Base-by-base conservation (phyloP, 768 basidiomycete genomes). In the Psilocybe azurescens region DNA sequence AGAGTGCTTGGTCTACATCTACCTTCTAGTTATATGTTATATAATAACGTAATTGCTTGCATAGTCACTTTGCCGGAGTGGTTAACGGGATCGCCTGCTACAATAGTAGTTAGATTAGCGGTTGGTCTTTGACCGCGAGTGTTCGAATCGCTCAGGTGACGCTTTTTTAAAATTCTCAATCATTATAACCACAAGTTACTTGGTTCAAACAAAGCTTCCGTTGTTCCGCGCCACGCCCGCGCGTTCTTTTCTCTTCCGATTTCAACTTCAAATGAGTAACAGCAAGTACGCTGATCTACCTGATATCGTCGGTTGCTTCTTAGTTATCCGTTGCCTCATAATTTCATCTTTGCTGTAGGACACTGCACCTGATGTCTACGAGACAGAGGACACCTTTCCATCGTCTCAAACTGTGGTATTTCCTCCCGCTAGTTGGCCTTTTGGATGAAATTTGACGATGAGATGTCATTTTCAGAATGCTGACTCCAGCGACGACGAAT, bases 1-100 rank as follows among this genome's bases (percentile, higher is more conserved):
- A 24, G 24, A 24, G 24, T 24, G 24, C 24, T 24, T 24, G 24
- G 24, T 24, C 24, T 24, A 24, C 24, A 24, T 24, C 24, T 24
- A 24, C 24, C 24, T 24, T 24, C 24, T 24, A 24, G 24, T 24
- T 24, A 24, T 24, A 24, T 24, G 24, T 24, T 24, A 24, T 24
- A 24, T 24, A 24, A 24, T 24, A 24, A 24, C 24, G 24, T 24
- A 24, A 24, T 24, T 24, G 24, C 24, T 24, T 24, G 24, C 24
- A 24, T 24, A 24, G 89, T 90, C 89, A 90, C 90, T 91, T 92
- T 93, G 90, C 90, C 90, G 90, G 90, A 93, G 91, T 92, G 90
- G 90, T 93, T 91, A 92, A 91, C 87, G 86, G 86, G 86, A 86
- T 87, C 83, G 86, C 87, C 88, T 88, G 87, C 86, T 88, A 89